Conservation (phyloP, 2,329 filamentous ascomycete genomes). For the Mycogone perniciosa region DNA sequence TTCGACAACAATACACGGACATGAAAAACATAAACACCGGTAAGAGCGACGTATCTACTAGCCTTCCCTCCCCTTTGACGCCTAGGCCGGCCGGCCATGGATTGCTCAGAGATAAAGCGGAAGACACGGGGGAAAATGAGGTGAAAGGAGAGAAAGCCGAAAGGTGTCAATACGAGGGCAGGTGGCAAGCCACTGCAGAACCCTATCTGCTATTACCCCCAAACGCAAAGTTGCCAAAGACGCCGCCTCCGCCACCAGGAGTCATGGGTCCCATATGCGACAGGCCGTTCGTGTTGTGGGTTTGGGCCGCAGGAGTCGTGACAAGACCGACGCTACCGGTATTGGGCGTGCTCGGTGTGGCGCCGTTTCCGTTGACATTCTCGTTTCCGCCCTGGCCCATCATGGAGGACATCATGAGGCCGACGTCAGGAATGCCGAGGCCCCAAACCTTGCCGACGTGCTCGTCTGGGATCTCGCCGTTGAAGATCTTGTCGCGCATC, state of each 20-base stretch:
- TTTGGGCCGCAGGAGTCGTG: slow-evolving; percentile 43
- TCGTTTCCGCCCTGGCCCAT: slow-evolving; percentile 34
- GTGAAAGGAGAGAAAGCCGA: not conserved
- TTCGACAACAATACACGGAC: too few relatives aligned
- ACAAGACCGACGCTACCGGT: slow-evolving; percentile 50
- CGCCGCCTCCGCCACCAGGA: slow-evolving; percentile 66
- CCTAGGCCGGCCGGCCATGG: too few relatives aligned
- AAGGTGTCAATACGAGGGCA: slow-evolving; percentile 8
- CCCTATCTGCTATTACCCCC: slow-evolving; percentile 32
- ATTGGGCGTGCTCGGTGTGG: slow-evolving; percentile 60
- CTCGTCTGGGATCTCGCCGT: slow-evolving; percentile 71
- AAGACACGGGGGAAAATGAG: not conserved
- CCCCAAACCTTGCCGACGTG: slow-evolving; percentile 92
- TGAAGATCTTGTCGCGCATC: slow-evolving; percentile 82
- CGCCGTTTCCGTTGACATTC: slow-evolving; percentile 43
- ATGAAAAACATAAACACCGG: too few relatives aligned
- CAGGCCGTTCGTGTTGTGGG: slow-evolving; percentile 51
- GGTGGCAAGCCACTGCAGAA: slow-evolving; percentile 13
- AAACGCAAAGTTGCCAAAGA: slow-evolving; percentile 68
- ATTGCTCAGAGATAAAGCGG: not conserved
- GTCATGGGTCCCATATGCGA: slow-evolving; percentile 65
- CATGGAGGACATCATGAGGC: slow-evolving; percentile 31
- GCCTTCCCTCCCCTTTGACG: too few relatives aligned
- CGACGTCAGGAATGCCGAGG: slow-evolving; percentile 65
- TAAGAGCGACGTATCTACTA: too few relatives aligned